These are phyloP conservation scores for Barnettozyma californica DNA, from an alignment of 805 yeast genomes.

Conservation along the genomic window DNA sequence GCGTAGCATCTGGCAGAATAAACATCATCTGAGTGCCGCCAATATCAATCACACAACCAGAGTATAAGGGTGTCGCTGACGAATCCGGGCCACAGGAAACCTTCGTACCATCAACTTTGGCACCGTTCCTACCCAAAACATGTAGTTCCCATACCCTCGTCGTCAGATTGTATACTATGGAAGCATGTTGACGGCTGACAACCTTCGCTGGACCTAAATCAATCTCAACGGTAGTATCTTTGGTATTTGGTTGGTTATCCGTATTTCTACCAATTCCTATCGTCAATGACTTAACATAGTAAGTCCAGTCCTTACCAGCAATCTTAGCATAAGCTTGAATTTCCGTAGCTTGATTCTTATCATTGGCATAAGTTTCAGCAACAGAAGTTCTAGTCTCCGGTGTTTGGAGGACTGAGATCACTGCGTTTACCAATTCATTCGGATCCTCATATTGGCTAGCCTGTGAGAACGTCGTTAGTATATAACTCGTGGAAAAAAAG, in stretches of 20 bases:
- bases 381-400: slow-evolving; percentile 80
- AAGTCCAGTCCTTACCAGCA: slow-evolving; percentile 92
- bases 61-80: slow-evolving; percentile 52
- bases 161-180: slow-evolving; percentile 69
- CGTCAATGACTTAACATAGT: slow-evolving; percentile 72
- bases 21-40: slow-evolving; percentile 99
- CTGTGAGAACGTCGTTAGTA: not conserved
- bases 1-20: slow-evolving; percentile 86
- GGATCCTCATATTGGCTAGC: slow-evolving; percentile 45
- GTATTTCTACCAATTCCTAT: slow-evolving; percentile 88
- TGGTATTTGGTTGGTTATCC: slow-evolving; percentile 18
- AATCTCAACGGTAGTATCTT: slow-evolving; percentile 49
- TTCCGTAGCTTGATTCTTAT: slow-evolving; percentile 55
- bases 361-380: slow-evolving; percentile 67
- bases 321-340: slow-evolving; percentile 98
- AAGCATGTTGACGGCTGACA: slow-evolving; percentile 89
- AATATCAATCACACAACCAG: slow-evolving; percentile 90
- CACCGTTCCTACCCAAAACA: slow-evolving; percentile 88
- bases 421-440: slow-evolving; percentile 63
- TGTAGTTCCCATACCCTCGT: slow-evolving; percentile 81
- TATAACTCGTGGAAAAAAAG: not conserved
- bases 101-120: slow-evolving; percentile 70
- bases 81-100: slow-evolving; percentile 39
- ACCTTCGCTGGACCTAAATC: slow-evolving; percentile 97
- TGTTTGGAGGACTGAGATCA: slow-evolving; percentile 59